phyloP scores from a whole-genome alignment of 108 stramenopile genomes.

The Stephanodiscus minutulus region DNA sequence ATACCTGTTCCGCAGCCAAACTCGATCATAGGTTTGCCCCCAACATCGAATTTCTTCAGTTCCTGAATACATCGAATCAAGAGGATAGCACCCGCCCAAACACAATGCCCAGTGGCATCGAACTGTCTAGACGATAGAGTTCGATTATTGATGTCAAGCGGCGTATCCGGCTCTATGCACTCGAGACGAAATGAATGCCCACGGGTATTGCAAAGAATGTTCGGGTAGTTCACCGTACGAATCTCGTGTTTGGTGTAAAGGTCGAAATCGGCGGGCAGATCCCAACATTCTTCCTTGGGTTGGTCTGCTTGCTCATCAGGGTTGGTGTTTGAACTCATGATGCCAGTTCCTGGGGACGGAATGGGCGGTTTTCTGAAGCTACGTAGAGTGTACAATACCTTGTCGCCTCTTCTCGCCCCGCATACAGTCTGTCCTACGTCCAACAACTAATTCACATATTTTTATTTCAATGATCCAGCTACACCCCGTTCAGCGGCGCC shows the following conservation, averaged over 20 bases:
- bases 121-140: background rate
- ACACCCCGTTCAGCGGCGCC: background rate
- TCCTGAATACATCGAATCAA: constrained; percentile 5
- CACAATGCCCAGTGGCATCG: constrained; percentile 27
- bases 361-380: no score
- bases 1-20: constrained; percentile 19
- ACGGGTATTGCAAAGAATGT: background rate
- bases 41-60: constrained; percentile 1
- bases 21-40: constrained; percentile 12
- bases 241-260: constrained; percentile 11
- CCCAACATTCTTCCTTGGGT: constrained; percentile 16
- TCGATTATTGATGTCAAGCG: constrained; percentile 11
- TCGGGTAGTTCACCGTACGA: background rate
- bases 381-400: no score
- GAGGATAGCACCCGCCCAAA: constrained; percentile 17
- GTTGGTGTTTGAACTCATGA: no score
- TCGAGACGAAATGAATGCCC: constrained; percentile 4
- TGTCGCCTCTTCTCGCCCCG: no score
- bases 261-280: constrained; percentile 7
- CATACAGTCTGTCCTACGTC: no score
- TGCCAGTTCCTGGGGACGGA: no score
- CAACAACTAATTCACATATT: no score
- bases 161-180: constrained; percentile 21
- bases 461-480: background rate
- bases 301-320: no score